Percentiles rank a stretch among this genome's conserved stretches.
Evolutionary conservation across 768 basidiomycete genomes (phyloP).

Genomic region (Tulasnella sp.): DNA sequence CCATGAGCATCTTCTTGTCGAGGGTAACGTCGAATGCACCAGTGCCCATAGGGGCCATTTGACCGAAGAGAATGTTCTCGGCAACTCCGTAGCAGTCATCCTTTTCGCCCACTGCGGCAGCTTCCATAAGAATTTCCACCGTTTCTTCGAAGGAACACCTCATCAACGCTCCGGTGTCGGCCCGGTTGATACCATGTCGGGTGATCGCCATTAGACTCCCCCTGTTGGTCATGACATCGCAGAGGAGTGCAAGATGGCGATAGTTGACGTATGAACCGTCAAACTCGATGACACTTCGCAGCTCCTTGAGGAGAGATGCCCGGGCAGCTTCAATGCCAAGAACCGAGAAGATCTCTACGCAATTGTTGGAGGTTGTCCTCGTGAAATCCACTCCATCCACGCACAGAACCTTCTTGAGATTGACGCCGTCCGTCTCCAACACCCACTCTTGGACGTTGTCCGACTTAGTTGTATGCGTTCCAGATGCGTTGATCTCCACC

Average conservation of each 20-base stretch:
- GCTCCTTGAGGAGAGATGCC: constrained; percentile 89
- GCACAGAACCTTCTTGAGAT: constrained; percentile 92
- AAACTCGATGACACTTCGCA: constrained; percentile 96
- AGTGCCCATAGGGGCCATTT: constrained; percentile 99
- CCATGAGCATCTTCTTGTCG: constrained; percentile 98
- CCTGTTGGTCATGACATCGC: constrained; percentile 97
- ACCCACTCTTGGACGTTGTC: constrained; percentile 87
- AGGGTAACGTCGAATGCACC: constrained; percentile 94
- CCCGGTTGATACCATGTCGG: constrained; percentile 97
- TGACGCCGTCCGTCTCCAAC: constrained; percentile 95
- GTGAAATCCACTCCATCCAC: constrained; percentile 93
- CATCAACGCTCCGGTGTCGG: constrained; percentile 99
- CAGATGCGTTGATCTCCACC: constrained; percentile 64
- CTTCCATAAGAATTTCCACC: constrained; percentile 98
- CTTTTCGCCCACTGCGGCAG: constrained; percentile 95
- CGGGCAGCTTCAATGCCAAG: constrained; percentile 97
- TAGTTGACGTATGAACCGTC: constrained; percentile 99
- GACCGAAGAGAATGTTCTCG: constrained; percentile 99
- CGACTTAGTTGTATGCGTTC: constrained; percentile 57
- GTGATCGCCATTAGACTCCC: constrained; percentile 97
- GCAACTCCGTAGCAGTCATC: constrained; percentile 98
- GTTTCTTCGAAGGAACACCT: constrained; percentile 99
- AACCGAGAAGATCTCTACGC: constrained; percentile 90
- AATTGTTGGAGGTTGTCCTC: constrained; percentile 96
- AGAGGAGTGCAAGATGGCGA: constrained; percentile 92